A percentile compares a stretch with the other conserved stretches of the same genome.
phyloP scores from a whole-genome alignment of 2,329 filamentous ascomycete species.

The Colletotrichum tanaceti region DNA sequence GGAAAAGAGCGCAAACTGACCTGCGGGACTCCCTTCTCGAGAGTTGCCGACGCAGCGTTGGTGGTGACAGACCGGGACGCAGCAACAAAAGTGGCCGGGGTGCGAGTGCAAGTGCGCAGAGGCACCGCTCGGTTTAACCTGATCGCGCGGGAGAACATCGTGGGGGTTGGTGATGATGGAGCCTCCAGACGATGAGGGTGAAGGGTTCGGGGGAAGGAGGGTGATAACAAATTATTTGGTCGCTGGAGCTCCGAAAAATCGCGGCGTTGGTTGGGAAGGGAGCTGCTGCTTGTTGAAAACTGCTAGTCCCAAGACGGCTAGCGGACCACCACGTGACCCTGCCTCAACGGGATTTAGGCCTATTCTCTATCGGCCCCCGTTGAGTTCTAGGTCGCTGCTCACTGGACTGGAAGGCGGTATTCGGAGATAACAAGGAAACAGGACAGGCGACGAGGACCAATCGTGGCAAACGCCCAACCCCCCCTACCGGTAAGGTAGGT shows the following conservation, averaged over 20 bases:
- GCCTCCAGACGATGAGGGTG: constrained; percentile 50
- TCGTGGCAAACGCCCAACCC: constrained; percentile 19
- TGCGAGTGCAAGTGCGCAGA: constrained; percentile 64
- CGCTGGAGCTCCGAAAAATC: constrained; percentile 58
- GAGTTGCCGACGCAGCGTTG: constrained; percentile 90
- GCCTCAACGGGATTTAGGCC: constrained; percentile 41
- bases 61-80: constrained; percentile 87
- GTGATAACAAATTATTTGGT: constrained; percentile 48
- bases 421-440: constrained; percentile 35
- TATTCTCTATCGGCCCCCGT: constrained; percentile 14
- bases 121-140: constrained; percentile 71
- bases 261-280: constrained; percentile 53
- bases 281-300: constrained; percentile 52
- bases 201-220: constrained; percentile 45
- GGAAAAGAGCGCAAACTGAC: constrained; percentile 49
- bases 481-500: no score
- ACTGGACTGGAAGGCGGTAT: constrained; percentile 1
- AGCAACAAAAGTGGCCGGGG: constrained; percentile 57
- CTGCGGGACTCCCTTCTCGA: constrained; percentile 76
- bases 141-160: constrained; percentile 79
- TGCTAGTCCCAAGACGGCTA: constrained; percentile 48
- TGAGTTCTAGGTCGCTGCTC: constrained; percentile 12
- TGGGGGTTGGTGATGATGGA: constrained; percentile 46
- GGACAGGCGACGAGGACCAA: constrained; percentile 3
- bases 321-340: constrained; percentile 45